Percentiles rank a stretch among this genome's conserved stretches.
These are phyloP conservation scores for Podaxis sp. DNA, from an alignment of 768 basidiomycete genomes.

Conservation along the genomic window DNA sequence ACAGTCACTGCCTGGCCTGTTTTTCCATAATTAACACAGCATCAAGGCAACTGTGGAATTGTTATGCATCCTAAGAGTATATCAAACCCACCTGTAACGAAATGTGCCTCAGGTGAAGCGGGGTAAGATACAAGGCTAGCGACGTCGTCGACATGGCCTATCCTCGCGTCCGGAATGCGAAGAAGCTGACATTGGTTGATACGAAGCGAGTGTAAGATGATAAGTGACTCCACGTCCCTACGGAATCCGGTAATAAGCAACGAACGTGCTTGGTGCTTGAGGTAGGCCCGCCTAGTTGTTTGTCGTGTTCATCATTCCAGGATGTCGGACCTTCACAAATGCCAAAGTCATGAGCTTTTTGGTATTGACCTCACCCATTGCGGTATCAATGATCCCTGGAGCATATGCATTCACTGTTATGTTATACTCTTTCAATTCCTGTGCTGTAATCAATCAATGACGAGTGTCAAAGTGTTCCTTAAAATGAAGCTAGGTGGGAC, in stretches of 20 bases:
- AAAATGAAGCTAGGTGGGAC: background rate
- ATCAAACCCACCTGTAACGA: background rate
- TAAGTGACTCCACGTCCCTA: too few relatives aligned
- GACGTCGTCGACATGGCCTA: slow-evolving; percentile 11
- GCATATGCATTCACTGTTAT: slow-evolving; percentile 42
- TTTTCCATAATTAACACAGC: background rate
- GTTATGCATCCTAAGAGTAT: background rate
- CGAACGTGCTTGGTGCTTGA: background rate
- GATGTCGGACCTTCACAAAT: background rate
- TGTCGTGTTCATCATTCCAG: background rate
- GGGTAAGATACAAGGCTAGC: slow-evolving; percentile 19
- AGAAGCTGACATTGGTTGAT: background rate
- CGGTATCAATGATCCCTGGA: slow-evolving; percentile 21
- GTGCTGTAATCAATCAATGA: slow-evolving; percentile 18
- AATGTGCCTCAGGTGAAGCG: slow-evolving; percentile 13
- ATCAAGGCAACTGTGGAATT: background rate
- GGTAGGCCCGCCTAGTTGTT: background rate
- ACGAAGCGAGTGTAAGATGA: background rate
- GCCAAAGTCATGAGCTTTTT: background rate
- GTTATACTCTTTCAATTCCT: slow-evolving; percentile 30
- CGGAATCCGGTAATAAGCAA: background rate
- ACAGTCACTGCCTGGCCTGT: background rate
- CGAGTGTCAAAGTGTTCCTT: background rate
- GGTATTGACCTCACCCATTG: background rate
- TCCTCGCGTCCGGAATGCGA: background rate